Evolutionary conservation across 1,139 yeast genomes (phyloP), one percentile per base, ranked within the genome.

Genomic region (Yamadazyma dushanensis): DNA sequence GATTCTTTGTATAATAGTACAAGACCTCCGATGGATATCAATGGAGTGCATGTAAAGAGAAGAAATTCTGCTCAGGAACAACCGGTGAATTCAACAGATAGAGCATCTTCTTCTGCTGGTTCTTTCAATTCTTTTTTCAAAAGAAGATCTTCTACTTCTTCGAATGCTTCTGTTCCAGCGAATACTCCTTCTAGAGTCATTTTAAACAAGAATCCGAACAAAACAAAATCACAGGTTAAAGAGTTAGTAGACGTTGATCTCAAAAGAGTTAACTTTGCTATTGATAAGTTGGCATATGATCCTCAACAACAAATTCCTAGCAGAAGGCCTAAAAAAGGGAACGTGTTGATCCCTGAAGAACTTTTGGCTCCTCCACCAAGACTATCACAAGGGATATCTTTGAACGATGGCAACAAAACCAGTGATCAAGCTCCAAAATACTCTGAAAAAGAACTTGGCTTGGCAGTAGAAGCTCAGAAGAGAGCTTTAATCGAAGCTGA

Each of bases 271-370:
- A 71, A 78, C 2, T 90, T 90, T 58, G 85, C 94, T 1, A 66
- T 84, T 10, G 83, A 84, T 43, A 74, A 80, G 41, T 70, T 88
- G 34, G 63, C 70, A 1, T 71, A 68, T 43, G 97, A 90, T 57
- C 97, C 97, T 2, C 97, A 96, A 26, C 97, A 90, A 54, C 97
- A 89, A 57, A 85, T 90, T 41, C 97, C 97, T 1, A 84, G 95
- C 1, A 67, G 96, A 47, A 74, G 82, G 41, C 97, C 97, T 2
- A 74, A 76, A 45, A 74, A 74, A 46, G 97, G 97, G 3, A 82
- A 86, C 51, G 90, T 89, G 6, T 56, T 83, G 25, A 78, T 88
- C 9, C 88, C 90, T 0, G 87, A 82, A 32, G 92, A 84, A 51
- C 50, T 81, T 23, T 57, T 69, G 25, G 82, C 83, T 0, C 79